Evolutionary conservation across 1,139 yeast species (phyloP).

Genomic region (Arxiozyma bovina): DNA sequence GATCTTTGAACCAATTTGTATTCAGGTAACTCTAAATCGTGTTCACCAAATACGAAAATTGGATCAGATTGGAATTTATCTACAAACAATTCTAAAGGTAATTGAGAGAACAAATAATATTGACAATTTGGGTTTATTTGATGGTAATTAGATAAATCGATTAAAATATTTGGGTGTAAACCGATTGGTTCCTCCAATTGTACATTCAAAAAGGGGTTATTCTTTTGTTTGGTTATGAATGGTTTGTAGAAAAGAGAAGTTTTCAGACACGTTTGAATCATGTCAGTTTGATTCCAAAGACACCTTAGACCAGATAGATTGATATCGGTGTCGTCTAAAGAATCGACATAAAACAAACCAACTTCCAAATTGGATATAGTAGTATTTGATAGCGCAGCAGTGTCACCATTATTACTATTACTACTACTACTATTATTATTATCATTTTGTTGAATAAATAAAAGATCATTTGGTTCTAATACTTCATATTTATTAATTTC

Average conservation of each 20-base stretch:
- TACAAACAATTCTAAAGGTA: slow-evolving; percentile 31
- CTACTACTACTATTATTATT: not conserved
- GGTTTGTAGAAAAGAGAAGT: slow-evolving; percentile 23
- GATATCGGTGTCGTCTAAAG: slow-evolving; percentile 17
- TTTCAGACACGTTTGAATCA: slow-evolving; percentile 22
- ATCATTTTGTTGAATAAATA: not conserved
- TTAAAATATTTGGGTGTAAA: slow-evolving; percentile 36
- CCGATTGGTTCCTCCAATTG: slow-evolving; percentile 36
- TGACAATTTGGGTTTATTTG: slow-evolving; percentile 25
- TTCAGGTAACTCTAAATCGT: slow-evolving; percentile 38
- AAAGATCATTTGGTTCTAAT: slow-evolving; percentile 5
- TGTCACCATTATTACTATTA: not conserved
- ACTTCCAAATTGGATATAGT: slow-evolving; percentile 15
- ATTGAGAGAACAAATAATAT: slow-evolving; percentile 23
- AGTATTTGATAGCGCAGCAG: not conserved
- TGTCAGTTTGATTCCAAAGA: slow-evolving; percentile 15
- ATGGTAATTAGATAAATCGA: slow-evolving; percentile 14
- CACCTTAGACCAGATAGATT: slow-evolving; percentile 27
- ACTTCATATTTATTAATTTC: slow-evolving; percentile 16
- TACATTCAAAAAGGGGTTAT: slow-evolving; percentile 6
- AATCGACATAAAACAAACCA: slow-evolving; percentile 25
- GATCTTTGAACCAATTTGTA: slow-evolving; percentile 34
- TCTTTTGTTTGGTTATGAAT: slow-evolving; percentile 10
- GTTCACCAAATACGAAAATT: slow-evolving; percentile 31
- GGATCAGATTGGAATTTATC: slow-evolving; percentile 35